Conservation (phyloP, 1,284 basidiomycete species). For the Marasmius tenuissimus region DNA sequence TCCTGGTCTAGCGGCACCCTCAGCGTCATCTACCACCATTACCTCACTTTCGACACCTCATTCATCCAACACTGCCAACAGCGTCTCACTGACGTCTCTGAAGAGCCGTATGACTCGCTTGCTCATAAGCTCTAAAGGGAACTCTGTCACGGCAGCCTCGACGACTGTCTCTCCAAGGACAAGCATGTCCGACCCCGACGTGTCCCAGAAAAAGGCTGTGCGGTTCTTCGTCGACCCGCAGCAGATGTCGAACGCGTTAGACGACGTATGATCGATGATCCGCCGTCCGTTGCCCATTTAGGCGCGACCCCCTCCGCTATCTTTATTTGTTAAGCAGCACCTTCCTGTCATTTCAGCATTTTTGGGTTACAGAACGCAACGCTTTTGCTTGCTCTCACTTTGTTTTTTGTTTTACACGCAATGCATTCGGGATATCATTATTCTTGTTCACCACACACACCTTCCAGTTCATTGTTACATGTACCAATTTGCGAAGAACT, state of each 20-base stretch:
- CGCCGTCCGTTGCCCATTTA: too few relatives aligned
- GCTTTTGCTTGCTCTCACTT: too few relatives aligned
- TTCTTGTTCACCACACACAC: too few relatives aligned
- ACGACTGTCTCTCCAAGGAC: slow-evolving; percentile 34
- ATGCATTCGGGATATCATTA: too few relatives aligned
- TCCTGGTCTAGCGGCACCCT: slow-evolving; percentile 35
- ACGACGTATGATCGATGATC: background rate
- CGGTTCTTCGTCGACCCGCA: slow-evolving; percentile 40
- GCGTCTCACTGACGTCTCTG: slow-evolving; percentile 35
- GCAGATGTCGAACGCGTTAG: background rate
- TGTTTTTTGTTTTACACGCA: too few relatives aligned
- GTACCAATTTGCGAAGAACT: too few relatives aligned
- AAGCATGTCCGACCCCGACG: slow-evolving; percentile 32
- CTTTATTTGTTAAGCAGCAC: too few relatives aligned
- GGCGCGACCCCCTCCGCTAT: too few relatives aligned
- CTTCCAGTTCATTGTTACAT: too few relatives aligned
- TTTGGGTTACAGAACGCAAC: too few relatives aligned
- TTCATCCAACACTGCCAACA: slow-evolving; percentile 35
- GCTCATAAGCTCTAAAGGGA: slow-evolving; percentile 40
- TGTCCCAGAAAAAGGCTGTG: slow-evolving; percentile 49
- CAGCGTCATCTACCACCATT: slow-evolving; percentile 49
- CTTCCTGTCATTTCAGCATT: too few relatives aligned
- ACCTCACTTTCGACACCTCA: slow-evolving; percentile 45
- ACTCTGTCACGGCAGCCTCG: slow-evolving; percentile 39
- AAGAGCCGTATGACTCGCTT: slow-evolving; percentile 53